phyloP scores from a whole-genome alignment of 1,139 yeast genomes.

The Suhomyces yuchorum region DNA sequence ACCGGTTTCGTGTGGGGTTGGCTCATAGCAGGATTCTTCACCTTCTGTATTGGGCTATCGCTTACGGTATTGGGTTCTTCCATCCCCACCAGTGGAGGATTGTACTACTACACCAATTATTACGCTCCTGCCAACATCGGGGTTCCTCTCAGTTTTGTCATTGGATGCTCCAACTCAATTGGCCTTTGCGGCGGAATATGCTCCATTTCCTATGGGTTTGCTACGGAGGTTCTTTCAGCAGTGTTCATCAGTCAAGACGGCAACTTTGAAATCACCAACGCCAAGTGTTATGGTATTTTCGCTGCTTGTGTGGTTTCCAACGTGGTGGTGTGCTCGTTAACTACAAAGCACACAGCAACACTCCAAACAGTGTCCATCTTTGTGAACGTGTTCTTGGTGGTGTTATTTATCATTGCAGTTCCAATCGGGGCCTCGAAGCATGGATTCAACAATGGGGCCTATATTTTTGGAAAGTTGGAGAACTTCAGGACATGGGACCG shows the following conservation, averaged over 20 bases:
- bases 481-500: constrained; percentile 60
- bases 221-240: constrained; percentile 38
- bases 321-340: constrained; percentile 31
- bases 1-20: constrained; percentile 73
- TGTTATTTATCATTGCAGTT: constrained; percentile 66
- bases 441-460: constrained; percentile 42
- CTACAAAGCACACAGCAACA: constrained; percentile 49
- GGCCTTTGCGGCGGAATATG: constrained; percentile 42
- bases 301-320: constrained; percentile 36
- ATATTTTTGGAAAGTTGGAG: constrained; percentile 52
- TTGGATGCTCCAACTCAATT: constrained; percentile 40
- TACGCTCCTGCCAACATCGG: constrained; percentile 36
- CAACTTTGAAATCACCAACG: constrained; percentile 34
- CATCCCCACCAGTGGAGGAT: constrained; percentile 66
- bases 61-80: constrained; percentile 68
- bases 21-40: constrained; percentile 61
- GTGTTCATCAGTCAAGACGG: constrained; percentile 35
- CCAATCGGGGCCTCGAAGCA: constrained; percentile 53
- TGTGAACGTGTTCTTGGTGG: constrained; percentile 55
- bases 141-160: constrained; percentile 37
- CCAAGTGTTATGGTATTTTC: constrained; percentile 38
- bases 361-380: constrained; percentile 62
- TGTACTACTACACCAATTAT: constrained; percentile 52
- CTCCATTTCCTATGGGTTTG: constrained; percentile 43
- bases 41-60: constrained; percentile 59